Evolutionary conservation across 257 asterid genomes (phyloP), one percentile per base, ranked within the genome.

Genomic region (Solanum stenotomum): DNA sequence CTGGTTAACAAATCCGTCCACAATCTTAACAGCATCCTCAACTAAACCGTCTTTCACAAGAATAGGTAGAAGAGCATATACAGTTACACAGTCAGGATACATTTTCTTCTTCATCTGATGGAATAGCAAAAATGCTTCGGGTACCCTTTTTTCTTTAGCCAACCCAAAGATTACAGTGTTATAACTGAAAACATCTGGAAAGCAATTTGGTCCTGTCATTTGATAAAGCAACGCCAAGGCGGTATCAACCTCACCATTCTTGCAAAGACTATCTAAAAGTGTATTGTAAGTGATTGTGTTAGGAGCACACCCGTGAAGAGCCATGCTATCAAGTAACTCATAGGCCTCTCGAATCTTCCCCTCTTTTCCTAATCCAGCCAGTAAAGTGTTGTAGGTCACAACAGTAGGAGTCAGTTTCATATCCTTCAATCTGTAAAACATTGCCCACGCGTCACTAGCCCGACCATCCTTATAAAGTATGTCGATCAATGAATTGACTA

Each of bases 311-410:
- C 98, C 96, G 59, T 83, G 87, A 38, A 83, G 92, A 33, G 83
- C 86, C 99, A 97, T 97, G 93, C 91, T 93, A 88, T 92, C 92
- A 65, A 97, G 94, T 87, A 97, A 91, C 83, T 93, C 90, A 81
- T 89, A 89, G 87, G 97, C 95, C 89, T 94, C 97, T 89, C 88
- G 91, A 88, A 92, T 93, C 89, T 91, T 93, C 67, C 99, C 98
- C 91, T 95, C 97, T 92, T 94, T 97, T 13, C 96, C 93, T 85
- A 97, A 84, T 87, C 99, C 99, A 92, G 98, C 95, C 90, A 97
- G 92, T 78, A 97, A 88, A 4, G 98, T 96, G 91, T 97, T 97
- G 92, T 97, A 97, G 16, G 99, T 97, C 91, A 97, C 99, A n/a
- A 97, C 98, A 3, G 95, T 92, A 49, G 99, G 99, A 88, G 88